Base-by-base conservation (phyloP, 768 basidiomycete species). In the Mycena chlorophos region DNA sequence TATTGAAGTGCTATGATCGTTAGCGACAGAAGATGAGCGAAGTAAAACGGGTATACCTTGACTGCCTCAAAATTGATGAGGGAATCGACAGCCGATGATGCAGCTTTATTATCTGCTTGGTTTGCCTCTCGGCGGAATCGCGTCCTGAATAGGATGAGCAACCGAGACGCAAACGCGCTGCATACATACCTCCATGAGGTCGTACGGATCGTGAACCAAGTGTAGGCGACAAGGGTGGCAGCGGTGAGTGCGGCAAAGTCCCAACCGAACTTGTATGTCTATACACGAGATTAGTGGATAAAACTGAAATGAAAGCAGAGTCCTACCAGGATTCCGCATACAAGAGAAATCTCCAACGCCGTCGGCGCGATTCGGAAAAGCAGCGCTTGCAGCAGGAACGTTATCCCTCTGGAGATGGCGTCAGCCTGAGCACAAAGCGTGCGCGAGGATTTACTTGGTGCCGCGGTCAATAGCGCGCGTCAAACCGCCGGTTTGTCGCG, bases 1-100 rank as follows among this genome's bases (percentile, higher is more conserved):
- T 99, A 76, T 97, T 98, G 80, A 98, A 98, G 66, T 96, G 88
- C 94, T 96, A 58, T 47, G 38, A 43, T 39, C 48, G 55, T 37
- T 51, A 16, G 62, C 46, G 8, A 46, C 19, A 22, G 34, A 49
- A 31, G 10, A 22, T 28, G 28, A 43, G 20, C 34, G 8, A 42
- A 38, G 17, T 17, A 6, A 23, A 3, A 55, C 30, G 58, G 34
- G 26, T 71, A 27, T 58, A 94, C 95, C 82, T 98, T 99, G 65
- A 99, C 97, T 3, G 97, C 97, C 68, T 99, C 97, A 65, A 93
- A 98, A 67, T 99, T 99, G 69, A 99, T 96, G 40, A 99, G 75
- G 0, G 95, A 92, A 68, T 99, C 97, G 3, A 98, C 93, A 2
- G 93, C 91, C 2, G 89, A 83, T 0, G 92, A 91, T 0, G 96